Evolutionary conservation across 2,329 filamentous ascomycete genomes (phyloP).

Genomic region (Botrytis paeoniae): DNA sequence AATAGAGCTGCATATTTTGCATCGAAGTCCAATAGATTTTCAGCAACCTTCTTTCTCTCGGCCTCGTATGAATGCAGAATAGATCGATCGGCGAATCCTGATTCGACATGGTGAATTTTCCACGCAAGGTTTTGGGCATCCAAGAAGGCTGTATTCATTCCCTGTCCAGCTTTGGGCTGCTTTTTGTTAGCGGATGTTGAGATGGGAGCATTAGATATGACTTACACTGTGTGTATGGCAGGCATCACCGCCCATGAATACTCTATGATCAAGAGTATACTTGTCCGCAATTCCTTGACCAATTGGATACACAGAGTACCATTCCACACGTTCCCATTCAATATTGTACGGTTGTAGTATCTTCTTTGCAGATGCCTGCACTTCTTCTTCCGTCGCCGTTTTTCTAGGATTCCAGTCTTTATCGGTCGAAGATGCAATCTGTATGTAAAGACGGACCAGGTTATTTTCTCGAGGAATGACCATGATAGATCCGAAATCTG

Average conservation of each 20-base stretch:
- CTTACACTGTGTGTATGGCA: constrained; percentile 73
- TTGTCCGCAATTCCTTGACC: constrained; percentile 69
- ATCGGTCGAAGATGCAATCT: constrained; percentile 60
- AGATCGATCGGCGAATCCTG: constrained; percentile 71
- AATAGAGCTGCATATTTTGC: constrained; percentile 88
- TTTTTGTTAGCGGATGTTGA: not conserved
- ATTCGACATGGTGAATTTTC: constrained; percentile 92
- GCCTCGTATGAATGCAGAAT: constrained; percentile 82
- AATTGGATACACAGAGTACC: constrained; percentile 76
- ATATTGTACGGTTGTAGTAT: constrained; percentile 66
- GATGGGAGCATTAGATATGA: constrained; percentile 15
- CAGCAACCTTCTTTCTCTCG: constrained; percentile 80
- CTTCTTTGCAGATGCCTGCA: constrained; percentile 62
- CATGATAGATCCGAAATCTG: constrained; percentile 71
- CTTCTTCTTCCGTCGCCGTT: constrained; percentile 60
- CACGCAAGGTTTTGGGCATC: constrained; percentile 88
- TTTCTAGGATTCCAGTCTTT: constrained; percentile 60
- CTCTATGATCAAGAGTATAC: constrained; percentile 64
- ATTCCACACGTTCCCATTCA: constrained; percentile 65
- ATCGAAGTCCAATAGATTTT: constrained; percentile 82
- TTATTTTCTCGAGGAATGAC: constrained; percentile 71
- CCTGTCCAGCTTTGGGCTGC: constrained; percentile 72
- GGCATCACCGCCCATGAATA: constrained; percentile 75
- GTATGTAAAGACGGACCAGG: constrained; percentile 68
- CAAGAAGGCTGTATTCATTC: constrained; percentile 77